Base-by-base conservation (phyloP, 2,329 filamentous ascomycete species). In the Chlorencoelia australis region DNA sequence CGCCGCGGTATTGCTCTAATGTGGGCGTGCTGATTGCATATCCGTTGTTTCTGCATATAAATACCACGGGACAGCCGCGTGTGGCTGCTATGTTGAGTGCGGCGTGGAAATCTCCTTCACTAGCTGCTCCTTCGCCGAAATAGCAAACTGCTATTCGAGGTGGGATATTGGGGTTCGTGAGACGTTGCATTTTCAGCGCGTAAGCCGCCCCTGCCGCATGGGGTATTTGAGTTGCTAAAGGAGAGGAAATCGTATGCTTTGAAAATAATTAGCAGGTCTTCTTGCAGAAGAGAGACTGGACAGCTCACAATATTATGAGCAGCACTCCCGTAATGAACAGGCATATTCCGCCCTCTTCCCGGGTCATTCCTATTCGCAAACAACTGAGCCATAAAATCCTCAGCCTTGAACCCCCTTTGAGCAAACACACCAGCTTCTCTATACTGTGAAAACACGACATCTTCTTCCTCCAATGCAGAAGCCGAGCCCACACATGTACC, bases 381-480 rank as follows among this genome's bases (percentile, higher is more conserved):
- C 7, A 98, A 64, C 59, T 98, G 91, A 50, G 76, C 82, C 91
- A 98, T 96, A 55, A 96, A 96, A 41, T 96, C 78, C 31, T 79
- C 76, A 30, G 93, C 68, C 0, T 76, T 83, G 57, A 89, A 95
- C 3, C 91, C 91, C 24, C 91, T 76, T 59, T 95, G 82, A 47
- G 82, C 74, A 57, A 94, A 91, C 5, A 95, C 82, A 1, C 91
- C 91, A 29, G 89, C 79, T 61, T 98, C 91, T 45, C 91, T 75
- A 57, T 98, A 98, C 58, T 98, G 91, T 42, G 82, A 85, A 57
- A 94, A 96, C 30, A 95, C 73, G 4, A 94, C 84, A 58, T 98
- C 91, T 34, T 81, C 73, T n/a, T 72, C 74, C n/a, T 75, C 69
- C 41, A 98, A 61, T 9, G 85, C 87, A 16, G 85, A 87, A 0